Percentiles rank a stretch among this genome's conserved stretches.
phyloP scores from a whole-genome alignment of 2,329 filamentous ascomycete genomes.

The Curvularia eragrostidis region DNA sequence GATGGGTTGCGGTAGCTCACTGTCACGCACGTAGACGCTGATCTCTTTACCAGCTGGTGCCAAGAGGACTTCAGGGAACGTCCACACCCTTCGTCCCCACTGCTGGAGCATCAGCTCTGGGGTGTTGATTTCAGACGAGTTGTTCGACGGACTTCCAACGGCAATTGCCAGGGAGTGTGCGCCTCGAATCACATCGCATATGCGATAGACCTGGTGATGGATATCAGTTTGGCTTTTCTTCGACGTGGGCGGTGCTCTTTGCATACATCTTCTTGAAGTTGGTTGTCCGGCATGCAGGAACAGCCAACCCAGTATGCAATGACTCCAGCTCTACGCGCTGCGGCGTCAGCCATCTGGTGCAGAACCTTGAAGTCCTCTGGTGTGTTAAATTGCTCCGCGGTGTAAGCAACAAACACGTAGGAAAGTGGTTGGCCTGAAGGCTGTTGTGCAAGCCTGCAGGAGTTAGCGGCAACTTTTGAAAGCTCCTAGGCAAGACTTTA shows the following conservation, averaged over 20 bases:
- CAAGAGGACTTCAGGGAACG: slow-evolving; percentile 54
- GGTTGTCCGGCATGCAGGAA: slow-evolving; percentile 52
- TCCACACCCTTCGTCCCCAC: slow-evolving; percentile 58
- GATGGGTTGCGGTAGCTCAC: slow-evolving; percentile 30
- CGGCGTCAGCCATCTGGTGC: slow-evolving; percentile 49
- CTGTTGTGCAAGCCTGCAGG: slow-evolving; percentile 27
- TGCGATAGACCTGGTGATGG: slow-evolving; percentile 49
- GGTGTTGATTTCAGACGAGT: slow-evolving; percentile 28
- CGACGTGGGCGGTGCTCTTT: neutral
- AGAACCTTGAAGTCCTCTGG: slow-evolving; percentile 39
- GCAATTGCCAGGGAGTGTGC: slow-evolving; percentile 54
- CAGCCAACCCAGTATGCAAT: slow-evolving; percentile 55
- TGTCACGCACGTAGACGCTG: slow-evolving; percentile 42
- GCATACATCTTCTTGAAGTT: slow-evolving; percentile 41
- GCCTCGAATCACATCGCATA: slow-evolving; percentile 56
- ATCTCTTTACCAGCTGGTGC: slow-evolving; percentile 40
- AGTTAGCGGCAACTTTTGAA: neutral
- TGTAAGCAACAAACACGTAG: slow-evolving; percentile 55
- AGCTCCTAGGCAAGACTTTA: neutral
- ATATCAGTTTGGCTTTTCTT: neutral
- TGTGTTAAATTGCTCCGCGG: slow-evolving; percentile 49
- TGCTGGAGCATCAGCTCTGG: slow-evolving; percentile 46
- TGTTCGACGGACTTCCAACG: slow-evolving; percentile 42
- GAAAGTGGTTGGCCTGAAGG: slow-evolving; percentile 30
- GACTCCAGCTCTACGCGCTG: slow-evolving; percentile 48